phyloP scores from a whole-genome alignment of 1,139 yeast genomes.

The Entelexis sorbosivorans region DNA sequence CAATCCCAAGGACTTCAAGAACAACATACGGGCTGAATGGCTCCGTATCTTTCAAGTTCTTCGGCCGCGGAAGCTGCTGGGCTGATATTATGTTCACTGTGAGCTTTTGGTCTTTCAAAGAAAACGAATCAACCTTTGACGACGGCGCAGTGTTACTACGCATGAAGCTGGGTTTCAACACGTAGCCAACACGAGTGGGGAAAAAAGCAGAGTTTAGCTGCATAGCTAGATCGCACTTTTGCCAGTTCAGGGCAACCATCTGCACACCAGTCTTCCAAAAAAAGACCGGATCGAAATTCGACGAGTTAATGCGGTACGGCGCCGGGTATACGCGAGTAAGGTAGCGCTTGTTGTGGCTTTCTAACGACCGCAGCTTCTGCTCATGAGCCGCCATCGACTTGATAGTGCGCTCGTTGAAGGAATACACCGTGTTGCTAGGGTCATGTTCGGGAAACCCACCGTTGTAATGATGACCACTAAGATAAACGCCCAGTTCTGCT shows the following conservation, averaged over 20 bases:
- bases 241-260: slow-evolving; percentile 97
- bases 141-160: neutral
- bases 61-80: slow-evolving; percentile 68
- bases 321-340: slow-evolving; percentile 85
- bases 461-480: slow-evolving; percentile 65
- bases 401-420: slow-evolving; percentile 65
- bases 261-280: slow-evolving; percentile 85
- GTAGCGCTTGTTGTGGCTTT: slow-evolving; percentile 65
- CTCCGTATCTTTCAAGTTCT: slow-evolving; percentile 36
- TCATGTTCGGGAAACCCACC: slow-evolving; percentile 83
- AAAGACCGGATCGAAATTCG: slow-evolving; percentile 65
- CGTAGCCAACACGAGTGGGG: slow-evolving; percentile 56
- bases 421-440: slow-evolving; percentile 76
- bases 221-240: slow-evolving; percentile 79
- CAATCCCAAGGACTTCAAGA: slow-evolving; percentile 34
- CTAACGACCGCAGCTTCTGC: slow-evolving; percentile 42
- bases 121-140: neutral
- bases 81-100: slow-evolving; percentile 51
- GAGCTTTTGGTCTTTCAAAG: neutral
- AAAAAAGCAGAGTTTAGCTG: slow-evolving; percentile 85
- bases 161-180: slow-evolving; percentile 50
- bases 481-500: slow-evolving; percentile 51
- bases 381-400: slow-evolving; percentile 54
- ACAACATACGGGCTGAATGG: slow-evolving; percentile 48
- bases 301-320: slow-evolving; percentile 58